These are phyloP conservation scores for Gossypium ekmanianum DNA, from an alignment of 345 rosid genomes.

Conservation along the genomic window DNA sequence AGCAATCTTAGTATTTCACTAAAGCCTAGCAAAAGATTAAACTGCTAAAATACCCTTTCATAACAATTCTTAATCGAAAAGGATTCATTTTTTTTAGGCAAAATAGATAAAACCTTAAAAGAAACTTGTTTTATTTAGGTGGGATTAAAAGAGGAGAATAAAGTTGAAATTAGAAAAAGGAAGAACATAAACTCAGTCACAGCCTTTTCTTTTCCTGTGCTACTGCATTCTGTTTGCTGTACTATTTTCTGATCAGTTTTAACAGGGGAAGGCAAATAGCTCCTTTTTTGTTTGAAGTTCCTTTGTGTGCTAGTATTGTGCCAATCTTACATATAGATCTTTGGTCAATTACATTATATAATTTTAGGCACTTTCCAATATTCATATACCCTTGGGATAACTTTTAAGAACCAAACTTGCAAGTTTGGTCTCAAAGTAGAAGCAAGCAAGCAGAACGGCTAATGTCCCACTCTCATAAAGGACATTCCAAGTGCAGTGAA, in stretches of 20 bases:
- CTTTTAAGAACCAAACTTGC: not conserved
- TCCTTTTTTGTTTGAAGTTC: not conserved
- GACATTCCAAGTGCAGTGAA: not conserved
- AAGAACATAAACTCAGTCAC: not conserved
- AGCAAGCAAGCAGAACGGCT: not conserved
- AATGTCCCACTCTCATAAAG: not conserved
- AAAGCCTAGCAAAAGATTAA: not conserved
- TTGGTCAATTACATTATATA: not conserved
- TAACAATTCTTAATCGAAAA: not conserved
- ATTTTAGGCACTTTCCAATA: not conserved
- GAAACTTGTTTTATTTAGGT: not conserved
- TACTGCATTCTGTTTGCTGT: not conserved
- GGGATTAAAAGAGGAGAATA: not conserved
- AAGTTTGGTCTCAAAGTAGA: not conserved
- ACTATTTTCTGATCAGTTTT: not conserved
- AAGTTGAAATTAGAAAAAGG: not conserved
- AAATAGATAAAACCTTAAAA: not conserved
- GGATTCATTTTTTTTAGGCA: not conserved
- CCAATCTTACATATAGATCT: not conserved
- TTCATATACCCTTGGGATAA: not conserved
- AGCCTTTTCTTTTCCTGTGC: not conserved
- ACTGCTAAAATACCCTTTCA: not conserved
- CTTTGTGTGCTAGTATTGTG: not conserved
- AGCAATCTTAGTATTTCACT: not conserved
- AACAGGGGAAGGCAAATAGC: not conserved